phyloP scores from a whole-genome alignment of 129 eudicot genomes.

The Ambrosia artemisiifolia region DNA sequence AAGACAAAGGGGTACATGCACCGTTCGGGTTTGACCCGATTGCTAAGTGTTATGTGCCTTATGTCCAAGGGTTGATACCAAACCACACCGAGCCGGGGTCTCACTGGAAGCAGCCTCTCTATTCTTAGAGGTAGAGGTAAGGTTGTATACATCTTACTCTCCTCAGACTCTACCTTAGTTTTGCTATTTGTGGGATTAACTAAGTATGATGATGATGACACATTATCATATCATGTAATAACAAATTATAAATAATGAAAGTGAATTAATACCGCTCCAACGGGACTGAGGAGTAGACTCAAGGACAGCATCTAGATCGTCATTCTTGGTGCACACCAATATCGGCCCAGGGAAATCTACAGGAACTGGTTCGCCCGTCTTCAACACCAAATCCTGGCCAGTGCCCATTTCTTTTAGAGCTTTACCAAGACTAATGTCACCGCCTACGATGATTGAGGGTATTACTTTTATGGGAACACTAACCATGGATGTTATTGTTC shows the following conservation, averaged over 20 bases:
- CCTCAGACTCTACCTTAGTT: too few relatives aligned
- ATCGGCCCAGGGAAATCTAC: conserved; percentile 84
- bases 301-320: conserved; percentile 88
- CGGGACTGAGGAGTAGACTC: conserved; percentile 80
- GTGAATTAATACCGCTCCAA: conserved; percentile 66
- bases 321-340: conserved; percentile 89
- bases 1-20: too few relatives aligned
- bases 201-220: too few relatives aligned
- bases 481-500: conserved; percentile 34
- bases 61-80: too few relatives aligned
- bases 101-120: too few relatives aligned
- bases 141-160: too few relatives aligned
- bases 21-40: too few relatives aligned
- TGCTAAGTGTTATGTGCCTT: too few relatives aligned
- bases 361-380: conserved; percentile 82
- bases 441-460: conserved; percentile 86
- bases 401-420: conserved; percentile 78
- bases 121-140: too few relatives aligned
- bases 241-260: neutral
- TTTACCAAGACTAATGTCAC: conserved; percentile 71
- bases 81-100: too few relatives aligned
- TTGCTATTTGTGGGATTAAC: too few relatives aligned
- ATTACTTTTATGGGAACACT: conserved; percentile 47
- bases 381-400: conserved; percentile 69
- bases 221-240: neutral